Evolutionary conservation across 2,329 filamentous ascomycete species (phyloP).

Genomic region (Epichloe baconii): DNA sequence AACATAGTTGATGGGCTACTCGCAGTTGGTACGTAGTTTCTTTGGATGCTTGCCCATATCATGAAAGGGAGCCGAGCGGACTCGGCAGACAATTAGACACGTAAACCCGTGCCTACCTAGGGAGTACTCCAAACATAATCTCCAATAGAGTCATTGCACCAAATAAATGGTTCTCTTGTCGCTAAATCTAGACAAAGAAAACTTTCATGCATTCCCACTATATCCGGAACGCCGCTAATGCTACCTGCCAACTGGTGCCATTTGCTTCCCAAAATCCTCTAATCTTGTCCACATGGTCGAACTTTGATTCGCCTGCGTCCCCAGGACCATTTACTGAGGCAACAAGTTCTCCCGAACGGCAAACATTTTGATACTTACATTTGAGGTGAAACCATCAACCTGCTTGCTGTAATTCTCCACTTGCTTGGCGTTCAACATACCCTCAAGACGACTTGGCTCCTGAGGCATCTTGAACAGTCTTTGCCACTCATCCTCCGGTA

Average conservation of each 20-base stretch:
- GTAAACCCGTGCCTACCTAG: too few species aligned
- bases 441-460: slow-evolving; percentile 85
- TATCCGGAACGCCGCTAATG: slow-evolving; percentile 30
- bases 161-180: slow-evolving; percentile 14
- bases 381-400: slow-evolving; percentile 89
- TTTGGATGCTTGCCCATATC: too few species aligned
- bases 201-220: slow-evolving; percentile 22
- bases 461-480: slow-evolving; percentile 94
- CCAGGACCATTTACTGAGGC: slow-evolving; percentile 31
- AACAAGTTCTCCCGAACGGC: slow-evolving; percentile 64
- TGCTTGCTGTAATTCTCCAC: slow-evolving; percentile 97
- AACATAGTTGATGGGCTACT: too few species aligned
- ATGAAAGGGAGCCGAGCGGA: too few species aligned
- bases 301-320: background rate
- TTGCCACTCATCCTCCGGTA: slow-evolving; percentile 97
- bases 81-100: too few species aligned
- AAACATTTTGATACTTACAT: slow-evolving; percentile 94
- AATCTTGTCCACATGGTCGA: slow-evolving; percentile 6
- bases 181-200: slow-evolving; percentile 22
- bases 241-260: slow-evolving; percentile 23
- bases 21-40: too few species aligned
- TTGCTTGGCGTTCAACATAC: slow-evolving; percentile 88
- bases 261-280: slow-evolving; percentile 11
- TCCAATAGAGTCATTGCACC: slow-evolving; percentile 10
- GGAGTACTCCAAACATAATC: too few species aligned